Conservation (phyloP, 2,329 filamentous ascomycete species). For the Colletotrichum orchidophilum region DNA sequence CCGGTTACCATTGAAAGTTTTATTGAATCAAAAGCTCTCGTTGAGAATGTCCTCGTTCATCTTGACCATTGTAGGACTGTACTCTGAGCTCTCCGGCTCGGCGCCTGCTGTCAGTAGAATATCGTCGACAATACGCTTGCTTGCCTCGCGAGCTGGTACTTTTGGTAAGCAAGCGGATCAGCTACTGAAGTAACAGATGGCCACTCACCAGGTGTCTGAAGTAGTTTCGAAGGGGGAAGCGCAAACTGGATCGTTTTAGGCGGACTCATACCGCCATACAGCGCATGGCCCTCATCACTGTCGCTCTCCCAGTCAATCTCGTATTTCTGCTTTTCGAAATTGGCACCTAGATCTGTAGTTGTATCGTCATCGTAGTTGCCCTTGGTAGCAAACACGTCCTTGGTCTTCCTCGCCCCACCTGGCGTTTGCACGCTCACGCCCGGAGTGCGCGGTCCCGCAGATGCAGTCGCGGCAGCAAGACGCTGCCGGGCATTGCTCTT, state of each 20-base stretch:
- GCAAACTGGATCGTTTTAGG: slow-evolving; percentile 94
- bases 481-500: slow-evolving; percentile 55
- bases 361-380: slow-evolving; percentile 38
- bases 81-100: slow-evolving; percentile 62
- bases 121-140: slow-evolving; percentile 82
- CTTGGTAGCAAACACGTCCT: slow-evolving; percentile 55
- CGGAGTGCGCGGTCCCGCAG: slow-evolving; percentile 70
- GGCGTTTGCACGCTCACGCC: slow-evolving; percentile 90
- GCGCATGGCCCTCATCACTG: slow-evolving; percentile 68
- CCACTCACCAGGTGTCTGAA: slow-evolving; percentile 79
- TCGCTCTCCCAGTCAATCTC: slow-evolving; percentile 81
- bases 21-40: slow-evolving; percentile 64
- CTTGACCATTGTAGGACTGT: slow-evolving; percentile 73
- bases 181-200: background rate
- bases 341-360: slow-evolving; percentile 27
- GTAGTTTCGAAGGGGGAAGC: slow-evolving; percentile 76
- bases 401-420: slow-evolving; percentile 58
- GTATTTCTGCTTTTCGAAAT: slow-evolving; percentile 48
- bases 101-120: slow-evolving; percentile 80
- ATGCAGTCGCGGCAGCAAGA: slow-evolving; percentile 50
- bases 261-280: slow-evolving; percentile 81
- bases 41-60: slow-evolving; percentile 70
- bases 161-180: slow-evolving; percentile 18
- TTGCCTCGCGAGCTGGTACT: slow-evolving; percentile 76
- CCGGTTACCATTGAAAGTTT: too few species aligned